Evolutionary conservation across 169 alveolate species (phyloP), one percentile per base, ranked within the genome.

Genomic region (Haemoproteus tartakovskyi): DNA sequence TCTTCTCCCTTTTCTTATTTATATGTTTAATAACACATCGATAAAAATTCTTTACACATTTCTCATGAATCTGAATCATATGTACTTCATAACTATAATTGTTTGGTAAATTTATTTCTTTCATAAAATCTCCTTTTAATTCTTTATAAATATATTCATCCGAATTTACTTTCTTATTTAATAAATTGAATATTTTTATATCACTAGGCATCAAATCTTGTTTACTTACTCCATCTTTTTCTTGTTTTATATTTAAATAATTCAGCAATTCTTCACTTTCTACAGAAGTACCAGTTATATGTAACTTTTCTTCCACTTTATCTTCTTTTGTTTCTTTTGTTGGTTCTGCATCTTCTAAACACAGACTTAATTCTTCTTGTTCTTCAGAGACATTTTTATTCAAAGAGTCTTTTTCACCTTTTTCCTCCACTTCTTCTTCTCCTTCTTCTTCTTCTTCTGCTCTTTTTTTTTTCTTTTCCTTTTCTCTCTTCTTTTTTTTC

Each of bases 131-230:
- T 0, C 47, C 36, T 12, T 67, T 67, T 29, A 67, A 24, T 67
- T 67, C 82, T 19, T 67, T 67, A 47, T 67, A 67, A 2, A 67
- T 67, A 19, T 67, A 67, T 9, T 67, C 82, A 9, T 67, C 61
- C 18, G 82, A 52, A 16, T 45, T 48, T 2, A 67, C 60, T 21
- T 36, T 27, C 3, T 67, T 67, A 46, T 67, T 67, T 33, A 67
- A 22, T 47, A 67, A 24, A 24, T 54, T 57, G 19, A 67, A 67
- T 18, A 67, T 67, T 54, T 54, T 52, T 5, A 60, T 60, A 29
- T 67, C 56, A n/a, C 30, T 56, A 1, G 11, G n/a, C n/a, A n/a
- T n/a, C n/a, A n/a, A n/a, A n/a, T 14, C 78, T n/a, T 16, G 18
- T 43, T 14, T 41, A 29, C 26, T 22, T 22, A 30, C n/a, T 2